Conservation (phyloP, 345 rosid species). For the Citrus reticulata region DNA sequence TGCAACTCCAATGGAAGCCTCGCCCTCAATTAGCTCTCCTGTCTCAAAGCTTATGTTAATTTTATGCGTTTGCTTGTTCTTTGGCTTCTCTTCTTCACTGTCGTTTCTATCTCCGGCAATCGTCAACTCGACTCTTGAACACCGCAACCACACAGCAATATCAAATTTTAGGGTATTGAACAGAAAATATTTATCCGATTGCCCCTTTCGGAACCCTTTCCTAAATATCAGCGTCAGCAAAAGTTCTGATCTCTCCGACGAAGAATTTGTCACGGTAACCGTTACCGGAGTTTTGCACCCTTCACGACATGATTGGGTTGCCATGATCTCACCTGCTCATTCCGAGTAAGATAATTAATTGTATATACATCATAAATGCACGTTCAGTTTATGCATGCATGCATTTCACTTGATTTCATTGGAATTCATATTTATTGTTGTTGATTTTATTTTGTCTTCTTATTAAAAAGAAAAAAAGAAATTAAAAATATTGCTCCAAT, state of each 20-base stretch:
- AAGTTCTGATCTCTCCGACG: conserved; percentile 24
- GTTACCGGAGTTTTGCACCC: conserved; percentile 49
- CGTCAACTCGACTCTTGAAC: conserved; percentile 24
- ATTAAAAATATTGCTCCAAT: not conserved
- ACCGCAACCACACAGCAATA: conserved; percentile 41
- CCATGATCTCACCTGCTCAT: conserved; percentile 62
- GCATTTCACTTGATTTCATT: not conserved
- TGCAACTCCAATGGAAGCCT: not conserved
- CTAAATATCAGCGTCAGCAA: conserved; percentile 25
- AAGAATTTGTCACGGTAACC: conserved; percentile 35
- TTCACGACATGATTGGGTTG: conserved; percentile 43
- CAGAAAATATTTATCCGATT: conserved; percentile 31
- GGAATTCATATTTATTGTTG: too few relatives aligned
- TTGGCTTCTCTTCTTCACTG: not conserved
- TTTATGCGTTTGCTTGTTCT: not conserved
- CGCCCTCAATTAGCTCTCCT: not conserved
- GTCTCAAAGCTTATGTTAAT: not conserved
- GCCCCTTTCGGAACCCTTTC: conserved; percentile 25
- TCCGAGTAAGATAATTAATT: conserved; percentile 34
- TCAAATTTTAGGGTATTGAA: conserved; percentile 52
- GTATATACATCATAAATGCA: not conserved
- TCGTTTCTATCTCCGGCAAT: conserved; percentile 24
- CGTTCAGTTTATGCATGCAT: too few relatives aligned
- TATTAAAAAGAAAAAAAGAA: too few relatives aligned
- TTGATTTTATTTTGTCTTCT: not conserved